Evolutionary conservation across 2,329 filamentous ascomycete species (phyloP), one percentile per base, ranked within the genome.

Genomic region (Zalaria obscura): DNA sequence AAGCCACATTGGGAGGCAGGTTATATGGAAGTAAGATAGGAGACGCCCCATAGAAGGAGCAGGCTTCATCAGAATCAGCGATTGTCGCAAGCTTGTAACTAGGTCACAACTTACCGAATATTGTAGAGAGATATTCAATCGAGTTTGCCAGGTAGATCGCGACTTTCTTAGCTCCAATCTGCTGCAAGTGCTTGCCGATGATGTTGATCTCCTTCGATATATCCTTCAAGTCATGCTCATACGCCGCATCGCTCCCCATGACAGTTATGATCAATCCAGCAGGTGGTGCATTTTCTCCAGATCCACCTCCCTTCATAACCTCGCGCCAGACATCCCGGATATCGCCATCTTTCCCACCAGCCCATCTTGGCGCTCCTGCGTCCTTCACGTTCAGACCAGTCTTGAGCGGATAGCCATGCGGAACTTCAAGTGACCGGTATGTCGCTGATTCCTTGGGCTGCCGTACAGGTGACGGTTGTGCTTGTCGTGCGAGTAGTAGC

Each of bases 61-160:
- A 88, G 43, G 88, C 86, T 76, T 52, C 25, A 18, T 8, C 9
- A 2, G 18, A 18, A 18, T 18, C 2, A 18, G 18, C 18, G 18
- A 18, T 18, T 18, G 18, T 18, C 18, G 18, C 34, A 7, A 35
- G 6, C 25, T 9, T 11, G 27, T 18, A 9, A 31, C 25, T 25
- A 25, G 3, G 5, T 6, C 2, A 18, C 7, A 5, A 44, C 66
- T 39, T 57, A 77, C 74, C 74, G 54, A 98, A 93, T 18, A 96
- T 67, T 5, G 82, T 72, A 29, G 76, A 73, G 39, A 98, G 67
- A 46, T 93, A 77, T 63, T 98, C 91, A 53, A 93, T 71, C 37
- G 87, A 94, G 68, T 98, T 95, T 35, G 88, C 86, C 43, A 96
- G 72, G 60, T 93, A 94, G 48, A 96, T 74, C 47, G 87, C 91